Conservation (phyloP, 768 basidiomycete species). For the Suillus brevipes region DNA sequence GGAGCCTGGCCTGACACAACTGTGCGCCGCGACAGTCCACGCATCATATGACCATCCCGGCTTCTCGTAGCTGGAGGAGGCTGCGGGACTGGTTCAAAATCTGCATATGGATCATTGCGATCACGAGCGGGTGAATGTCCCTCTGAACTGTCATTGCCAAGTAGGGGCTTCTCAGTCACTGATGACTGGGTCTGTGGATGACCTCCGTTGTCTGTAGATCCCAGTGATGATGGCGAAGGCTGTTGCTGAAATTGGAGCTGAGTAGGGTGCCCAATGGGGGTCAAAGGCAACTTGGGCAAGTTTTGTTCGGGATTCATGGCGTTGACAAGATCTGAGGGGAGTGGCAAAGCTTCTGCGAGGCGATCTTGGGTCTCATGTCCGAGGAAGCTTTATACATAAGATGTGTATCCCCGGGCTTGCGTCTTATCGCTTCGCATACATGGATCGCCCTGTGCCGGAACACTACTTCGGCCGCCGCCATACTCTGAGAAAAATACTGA, state of each 20-base stretch:
- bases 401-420: too few relatives aligned
- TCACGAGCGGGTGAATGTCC: conserved; percentile 3
- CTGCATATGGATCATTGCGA: conserved; percentile 10
- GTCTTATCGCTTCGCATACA: not conserved
- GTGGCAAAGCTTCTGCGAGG: not conserved
- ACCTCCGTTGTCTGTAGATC: not conserved
- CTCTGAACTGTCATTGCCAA: conserved; percentile 9
- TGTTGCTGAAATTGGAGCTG: not conserved
- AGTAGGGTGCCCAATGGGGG: not conserved
- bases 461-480: not conserved
- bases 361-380: too few relatives aligned
- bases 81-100: conserved; percentile 11
- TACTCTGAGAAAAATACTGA: not conserved
- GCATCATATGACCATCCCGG: conserved; percentile 19
- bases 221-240: not conserved
- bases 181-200: conserved; percentile 9
- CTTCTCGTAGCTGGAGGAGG: conserved; percentile 12
- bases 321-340: not conserved
- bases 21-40: conserved; percentile 14
- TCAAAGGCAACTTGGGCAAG: not conserved
- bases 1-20: not conserved
- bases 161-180: conserved; percentile 12
- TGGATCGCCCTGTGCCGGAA: not conserved
- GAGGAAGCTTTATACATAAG: not conserved
- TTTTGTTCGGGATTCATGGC: conserved; percentile 20